These are phyloP conservation scores for Septoria linicola DNA, from an alignment of 2,329 filamentous ascomycete genomes.

Conservation along the genomic window DNA sequence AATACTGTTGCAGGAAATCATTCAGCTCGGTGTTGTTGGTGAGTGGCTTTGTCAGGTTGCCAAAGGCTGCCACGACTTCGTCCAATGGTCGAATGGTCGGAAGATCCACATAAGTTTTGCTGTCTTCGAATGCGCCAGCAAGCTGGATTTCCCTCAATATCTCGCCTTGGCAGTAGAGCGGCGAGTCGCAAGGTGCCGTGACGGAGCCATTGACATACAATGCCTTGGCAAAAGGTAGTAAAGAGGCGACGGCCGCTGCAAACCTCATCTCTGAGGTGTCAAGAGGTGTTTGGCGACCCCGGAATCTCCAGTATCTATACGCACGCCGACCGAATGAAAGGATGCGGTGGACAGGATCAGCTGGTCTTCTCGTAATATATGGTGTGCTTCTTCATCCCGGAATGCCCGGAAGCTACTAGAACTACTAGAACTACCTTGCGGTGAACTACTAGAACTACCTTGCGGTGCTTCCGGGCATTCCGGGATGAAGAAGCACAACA, in stretches of 20 bases:
- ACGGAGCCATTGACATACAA: conserved; percentile 62
- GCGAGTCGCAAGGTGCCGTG: conserved; percentile 65
- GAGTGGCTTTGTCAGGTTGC: conserved; percentile 59
- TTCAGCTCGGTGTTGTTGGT: conserved; percentile 63
- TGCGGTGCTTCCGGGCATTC: neutral
- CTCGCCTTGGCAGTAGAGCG: conserved; percentile 66
- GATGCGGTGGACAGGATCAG: neutral
- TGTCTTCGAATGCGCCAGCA: conserved; percentile 63
- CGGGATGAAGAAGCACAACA: neutral
- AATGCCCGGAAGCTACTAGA: neutral
- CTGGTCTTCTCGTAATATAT: neutral
- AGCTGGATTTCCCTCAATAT: conserved; percentile 63
- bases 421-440: too few species aligned
- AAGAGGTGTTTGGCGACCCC: neutral
- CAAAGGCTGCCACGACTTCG: conserved; percentile 62
- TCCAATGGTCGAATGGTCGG: conserved; percentile 60
- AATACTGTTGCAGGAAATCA: conserved; percentile 62
- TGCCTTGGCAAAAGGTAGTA: conserved; percentile 34
- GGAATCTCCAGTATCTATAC: neutral
- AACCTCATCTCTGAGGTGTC: conserved; percentile 4
- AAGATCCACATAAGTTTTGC: conserved; percentile 67
- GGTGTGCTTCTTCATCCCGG: neutral
- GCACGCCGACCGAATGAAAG: neutral
- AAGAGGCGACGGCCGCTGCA: conserved; percentile 3
- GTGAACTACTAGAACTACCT: too few species aligned